Base-by-base conservation (phyloP, 2,329 filamentous ascomycete genomes). In the Colletotrichum orchidophilum region DNA sequence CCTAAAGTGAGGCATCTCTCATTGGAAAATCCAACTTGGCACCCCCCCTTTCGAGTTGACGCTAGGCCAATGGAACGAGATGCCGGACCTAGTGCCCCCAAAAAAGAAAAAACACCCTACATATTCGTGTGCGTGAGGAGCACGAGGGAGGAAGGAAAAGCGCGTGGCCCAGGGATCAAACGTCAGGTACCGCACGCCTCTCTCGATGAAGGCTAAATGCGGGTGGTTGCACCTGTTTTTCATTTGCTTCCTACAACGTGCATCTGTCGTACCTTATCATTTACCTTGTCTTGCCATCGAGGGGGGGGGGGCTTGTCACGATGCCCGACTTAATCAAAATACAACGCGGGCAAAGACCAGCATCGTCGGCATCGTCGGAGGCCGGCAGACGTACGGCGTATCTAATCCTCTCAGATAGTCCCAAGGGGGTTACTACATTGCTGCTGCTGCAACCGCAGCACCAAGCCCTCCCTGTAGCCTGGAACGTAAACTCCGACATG, bases 1-100 rank as follows among this genome's bases (percentile, higher is more conserved):
- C 18, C n/a, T 46, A 46, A 46, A 46, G 39, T 46, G n/a, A 46
- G 52, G 52, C 50, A 57, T 57, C 60, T 31, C 33, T 58, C 29
- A 13, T 64, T 50, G 53, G 52, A 59, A 59, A 52, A 46, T 46
- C 31, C 33, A 52, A 27, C 11, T 11, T 8, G 12, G 13, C 26
- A 46, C 29, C 52, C 60, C 39, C 39, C 18, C 39, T n/a, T 46
- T 8, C 39, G 18, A n/a, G 27, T 53, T 18, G 27, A n/a, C 21
- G 42, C 62, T 46, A 70, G 67, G 63, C 57, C 29, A 55, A 42
- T 61, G 67, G 55, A 39, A 62, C 54, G 55, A 70, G 27, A 62
- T 42, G n/a, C 55, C 63, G 39, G 67, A 58, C 39, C 55, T 66
- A 31, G 49, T 54, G 55, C 61, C 29, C 67, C 63, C 26, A 57